Evolutionary conservation across 805 yeast species (phyloP).

Genomic region (Teunomyces tritomae): DNA sequence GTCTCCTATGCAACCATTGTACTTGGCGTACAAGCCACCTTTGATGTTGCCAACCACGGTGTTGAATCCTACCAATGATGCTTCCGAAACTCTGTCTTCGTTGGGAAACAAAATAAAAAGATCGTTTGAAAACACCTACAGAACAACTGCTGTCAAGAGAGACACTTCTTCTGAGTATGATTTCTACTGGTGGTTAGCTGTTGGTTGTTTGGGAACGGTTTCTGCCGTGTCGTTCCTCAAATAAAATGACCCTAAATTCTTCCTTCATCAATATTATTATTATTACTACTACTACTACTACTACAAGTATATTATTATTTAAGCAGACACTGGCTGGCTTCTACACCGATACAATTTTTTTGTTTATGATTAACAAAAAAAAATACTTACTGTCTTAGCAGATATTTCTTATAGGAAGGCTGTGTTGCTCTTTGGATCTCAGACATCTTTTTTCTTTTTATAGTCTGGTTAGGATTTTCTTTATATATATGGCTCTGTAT

Average conservation of each 20-base stretch:
- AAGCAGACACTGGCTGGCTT: too few species aligned
- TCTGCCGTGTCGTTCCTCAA: slow-evolving; percentile 31
- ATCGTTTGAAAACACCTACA: slow-evolving; percentile 73
- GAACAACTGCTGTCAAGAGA: slow-evolving; percentile 68
- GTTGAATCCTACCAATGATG: slow-evolving; percentile 72
- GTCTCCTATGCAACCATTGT: slow-evolving; percentile 77
- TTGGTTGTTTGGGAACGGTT: slow-evolving; percentile 42
- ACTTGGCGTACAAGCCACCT: slow-evolving; percentile 90
- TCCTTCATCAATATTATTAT: too few species aligned
- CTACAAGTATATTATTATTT: too few species aligned
- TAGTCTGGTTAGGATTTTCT: background rate
- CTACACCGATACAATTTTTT: too few species aligned
- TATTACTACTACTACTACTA: too few species aligned
- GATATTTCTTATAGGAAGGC: too few species aligned
- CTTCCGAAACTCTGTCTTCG: slow-evolving; percentile 32
- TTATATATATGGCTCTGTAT: background rate
- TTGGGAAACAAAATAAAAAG: slow-evolving; percentile 55
- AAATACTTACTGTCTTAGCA: too few species aligned
- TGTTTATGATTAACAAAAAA: too few species aligned
- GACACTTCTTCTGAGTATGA: slow-evolving; percentile 33
- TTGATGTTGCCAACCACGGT: slow-evolving; percentile 93
- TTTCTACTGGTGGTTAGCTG: slow-evolving; percentile 55
- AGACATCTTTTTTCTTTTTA: too few species aligned
- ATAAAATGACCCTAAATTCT: background rate
- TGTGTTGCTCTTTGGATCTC: too few species aligned